A percentile compares a stretch with the other conserved stretches of the same genome.
phyloP scores from a whole-genome alignment of 257 asterid genomes.

The Forsythia suspensa region DNA sequence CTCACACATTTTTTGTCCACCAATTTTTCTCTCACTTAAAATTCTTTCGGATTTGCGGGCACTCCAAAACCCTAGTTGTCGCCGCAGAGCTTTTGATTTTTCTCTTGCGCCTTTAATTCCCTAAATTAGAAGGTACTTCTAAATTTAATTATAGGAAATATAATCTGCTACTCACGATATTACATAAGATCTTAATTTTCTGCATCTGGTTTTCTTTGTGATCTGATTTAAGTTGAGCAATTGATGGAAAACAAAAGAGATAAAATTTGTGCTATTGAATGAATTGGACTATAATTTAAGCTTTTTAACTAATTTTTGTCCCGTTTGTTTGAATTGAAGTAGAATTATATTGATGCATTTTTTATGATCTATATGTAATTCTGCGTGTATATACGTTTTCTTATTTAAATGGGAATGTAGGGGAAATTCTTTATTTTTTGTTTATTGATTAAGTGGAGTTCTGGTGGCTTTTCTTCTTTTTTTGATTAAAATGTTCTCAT shows the following conservation, averaged over 20 bases:
- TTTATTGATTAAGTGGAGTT: not conserved
- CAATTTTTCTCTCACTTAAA: not conserved
- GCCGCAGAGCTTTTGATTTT: not conserved
- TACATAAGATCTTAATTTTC: not conserved
- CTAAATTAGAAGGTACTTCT: constrained; percentile 15
- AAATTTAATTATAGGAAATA: not conserved
- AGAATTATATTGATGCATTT: not conserved
- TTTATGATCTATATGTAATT: not conserved
- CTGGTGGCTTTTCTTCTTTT: not conserved
- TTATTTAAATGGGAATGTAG: not conserved
- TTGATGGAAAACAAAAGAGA: not conserved
- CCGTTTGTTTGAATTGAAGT: not conserved
- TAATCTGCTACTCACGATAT: not conserved
- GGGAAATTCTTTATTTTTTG: not conserved
- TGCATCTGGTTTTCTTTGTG: not conserved
- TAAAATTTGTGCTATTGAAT: too few relatives aligned
- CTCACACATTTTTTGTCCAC: not conserved
- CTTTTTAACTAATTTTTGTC: not conserved
- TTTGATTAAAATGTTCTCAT: not conserved
- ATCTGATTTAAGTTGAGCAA: not conserved
- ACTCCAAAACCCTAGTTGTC: constrained; percentile 22
- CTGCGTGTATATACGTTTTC: not conserved
- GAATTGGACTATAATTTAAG: not conserved
- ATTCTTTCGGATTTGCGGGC: constrained; percentile 2
- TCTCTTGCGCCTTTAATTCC: not conserved